Base-by-base conservation (phyloP, 2,329 filamentous ascomycete genomes). In the Conoideocrella luteorostrata region DNA sequence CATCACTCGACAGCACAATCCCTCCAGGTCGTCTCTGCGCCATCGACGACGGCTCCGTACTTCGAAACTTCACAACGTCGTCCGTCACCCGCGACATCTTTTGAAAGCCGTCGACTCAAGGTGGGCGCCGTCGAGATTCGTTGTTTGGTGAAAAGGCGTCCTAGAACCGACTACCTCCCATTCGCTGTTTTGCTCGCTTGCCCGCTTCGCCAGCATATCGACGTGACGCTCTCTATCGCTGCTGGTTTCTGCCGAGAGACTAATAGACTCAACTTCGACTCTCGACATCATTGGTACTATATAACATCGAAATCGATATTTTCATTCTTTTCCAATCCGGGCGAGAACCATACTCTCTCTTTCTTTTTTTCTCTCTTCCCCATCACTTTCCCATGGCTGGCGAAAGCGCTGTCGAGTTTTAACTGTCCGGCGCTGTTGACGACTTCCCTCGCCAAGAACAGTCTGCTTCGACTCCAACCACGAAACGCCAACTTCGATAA, bases 371-470 rank as follows among this genome's bases (percentile, higher is more conserved):
- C 2, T 37, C 33, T 37, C 17, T 21, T 10, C 4, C 15, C 24
- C 39, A 15, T 20, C 7, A 29, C 12, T 30, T 23, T 15, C 33
- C 34, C 28, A 47, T 47, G 45, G 43, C 38, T 24, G 17, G 37
- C 22, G 20, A 35, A 41, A 38, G 23, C 17, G 21, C 26, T 36
- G 12, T 34, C 37, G 12, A 32, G 5, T 6, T 39, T 6, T 44
- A 33, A 41, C 24, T 43, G 45, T 20, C 30, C 37, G 24, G 30
- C 28, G 23, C 26, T 15, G 28, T 39, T 12, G 34, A 43, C 44
- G 35, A 39, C 39, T 41, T 24, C 43, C 15, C n/a, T 22, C n/a
- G n/a, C 15, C 32, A n/a, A 15, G 20, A 28, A 22, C 30, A 35
- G 15, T 22, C 32, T 38, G 24, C 23, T 13, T 42, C 30, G 34